Base-by-base conservation (phyloP, 2,329 filamentous ascomycete genomes). In the Peltaster fructicola region DNA sequence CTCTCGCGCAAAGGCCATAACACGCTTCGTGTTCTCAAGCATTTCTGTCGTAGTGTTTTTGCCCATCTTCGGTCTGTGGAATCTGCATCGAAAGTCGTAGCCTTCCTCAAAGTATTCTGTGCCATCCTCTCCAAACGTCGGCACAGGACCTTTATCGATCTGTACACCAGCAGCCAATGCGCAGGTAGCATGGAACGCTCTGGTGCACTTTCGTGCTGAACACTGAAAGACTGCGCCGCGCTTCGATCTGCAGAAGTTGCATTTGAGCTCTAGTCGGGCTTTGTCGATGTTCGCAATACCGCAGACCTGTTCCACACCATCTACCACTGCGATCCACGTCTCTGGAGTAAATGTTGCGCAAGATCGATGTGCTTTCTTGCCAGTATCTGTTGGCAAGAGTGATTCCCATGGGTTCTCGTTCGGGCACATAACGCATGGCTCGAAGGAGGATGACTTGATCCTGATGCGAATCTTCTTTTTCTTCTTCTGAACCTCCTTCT, bases 201-300 rank as follows among this genome's bases (percentile, higher is more conserved):
- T 65, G 4, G 80, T 76, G 43, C 88, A 98, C 49, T 92, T 95
- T 57, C 84, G 85, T 39, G 81, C 75, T 1, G 81, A 90, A 52
- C 88, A 98, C 50, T 95, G 85, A 55, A 98, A 90, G 53, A 85
- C 93, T 9, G 81, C 81, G n/a, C 88, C 88, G 29, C 77, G 78
- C 51, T 88, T 90, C 15, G 82, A 90, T 16, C 84, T 79, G 47
- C 88, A 98, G 54, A 80, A 92, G 33, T 91, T 71, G 50, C 88
- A 98, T 51, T 91, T 92, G 38, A 95, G 71, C 14, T 90, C 82
- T 38, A 91, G 57, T 11, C 85, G 77, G 28, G 78, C 80, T 49
- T 88, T 85, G 45, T 78, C 73, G 37, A 95, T 82, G 32, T 69
- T 68, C n/a, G 68, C 65, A 24, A 82, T 67, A 37, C 90, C 85